Conservation (phyloP, 768 basidiomycete species). For the Amanita thiersii region DNA sequence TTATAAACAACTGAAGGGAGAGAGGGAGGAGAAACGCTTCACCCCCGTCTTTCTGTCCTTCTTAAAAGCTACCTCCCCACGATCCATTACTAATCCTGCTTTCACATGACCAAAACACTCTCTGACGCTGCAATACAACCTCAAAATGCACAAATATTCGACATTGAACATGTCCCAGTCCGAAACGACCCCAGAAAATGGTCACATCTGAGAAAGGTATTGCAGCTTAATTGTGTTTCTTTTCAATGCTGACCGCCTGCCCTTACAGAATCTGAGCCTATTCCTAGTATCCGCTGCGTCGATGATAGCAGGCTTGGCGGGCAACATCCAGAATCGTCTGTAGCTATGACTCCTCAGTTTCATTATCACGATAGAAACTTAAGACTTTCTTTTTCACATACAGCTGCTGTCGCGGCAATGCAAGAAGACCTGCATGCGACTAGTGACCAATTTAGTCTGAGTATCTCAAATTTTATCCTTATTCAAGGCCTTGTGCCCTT, state of each 20-base stretch:
- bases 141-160: conserved; percentile 15
- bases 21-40: no score
- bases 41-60: background rate
- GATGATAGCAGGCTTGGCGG: conserved; percentile 49
- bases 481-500: conserved; percentile 64
- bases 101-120: background rate
- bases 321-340: conserved; percentile 61
- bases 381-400: background rate
- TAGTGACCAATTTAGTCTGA: conserved; percentile 53
- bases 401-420: conserved; percentile 60
- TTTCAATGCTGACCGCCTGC: background rate
- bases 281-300: conserved; percentile 41
- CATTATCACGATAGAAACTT: background rate
- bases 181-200: conserved; percentile 56
- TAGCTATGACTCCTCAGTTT: background rate
- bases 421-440: conserved; percentile 52
- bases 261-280: conserved; percentile 33
- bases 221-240: conserved; percentile 7
- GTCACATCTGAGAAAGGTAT: conserved; percentile 48
- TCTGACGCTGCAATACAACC: background rate
- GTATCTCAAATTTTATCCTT: conserved; percentile 64
- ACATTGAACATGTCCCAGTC: conserved; percentile 49
- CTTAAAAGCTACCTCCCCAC: no score
- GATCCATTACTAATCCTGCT: no score
- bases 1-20: no score